Evolutionary conservation across 176 grass and related monocot genomes (phyloP).

Genomic region (barley (Hordeum vulgare)): MorexV3_pseudomolecules_assembly NC_058519.1:600781089-600781588

Average conservation of each 20-base stretch:
- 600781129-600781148: background rate
- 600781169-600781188: background rate
- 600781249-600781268: background rate
- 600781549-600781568: background rate
- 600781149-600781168: background rate
- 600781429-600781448: background rate
- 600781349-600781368: constrained; percentile 1
- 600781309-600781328: background rate
- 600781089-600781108: background rate
- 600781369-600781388: background rate
- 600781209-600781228: background rate
- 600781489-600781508: background rate
- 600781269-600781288: background rate
- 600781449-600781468: background rate
- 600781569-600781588: background rate
- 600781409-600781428: background rate
- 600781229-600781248: background rate
- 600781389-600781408: background rate
- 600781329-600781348: background rate
- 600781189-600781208: constrained; percentile 1
- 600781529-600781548: background rate
- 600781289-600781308: background rate
- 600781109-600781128: too few species aligned
- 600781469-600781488: background rate
- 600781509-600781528: background rate